Percentiles rank a stretch among this genome's conserved stretches.
Evolutionary conservation across 2,329 filamentous ascomycete species (phyloP).

Genomic region (Teratosphaeria zuluensis): DNA sequence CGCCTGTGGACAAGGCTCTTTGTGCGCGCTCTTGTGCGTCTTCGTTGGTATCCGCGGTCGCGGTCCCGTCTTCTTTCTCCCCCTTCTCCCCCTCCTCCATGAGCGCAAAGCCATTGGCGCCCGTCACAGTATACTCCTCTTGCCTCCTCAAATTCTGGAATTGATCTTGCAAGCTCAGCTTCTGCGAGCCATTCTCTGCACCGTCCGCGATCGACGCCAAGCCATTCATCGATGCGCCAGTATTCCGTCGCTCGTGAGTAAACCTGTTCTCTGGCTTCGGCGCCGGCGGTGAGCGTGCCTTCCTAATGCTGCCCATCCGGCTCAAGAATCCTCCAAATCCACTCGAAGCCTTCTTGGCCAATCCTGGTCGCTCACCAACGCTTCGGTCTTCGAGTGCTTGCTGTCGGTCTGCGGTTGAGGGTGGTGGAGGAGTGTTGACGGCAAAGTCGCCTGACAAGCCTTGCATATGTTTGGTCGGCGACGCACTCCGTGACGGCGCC

Average conservation of each 20-base stretch:
- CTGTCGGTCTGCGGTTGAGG: constrained; percentile 24
- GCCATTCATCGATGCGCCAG: constrained; percentile 12
- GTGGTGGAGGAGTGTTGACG: constrained; percentile 43
- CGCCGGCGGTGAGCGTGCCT: constrained; percentile 43
- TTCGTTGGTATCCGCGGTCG: constrained; percentile 8
- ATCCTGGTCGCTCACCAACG: constrained; percentile 10
- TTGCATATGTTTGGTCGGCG: constrained; percentile 36
- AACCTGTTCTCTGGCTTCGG: constrained; percentile 13
- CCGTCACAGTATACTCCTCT: constrained; percentile 30
- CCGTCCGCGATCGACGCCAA: constrained; percentile 16
- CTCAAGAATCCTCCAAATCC: constrained; percentile 76
- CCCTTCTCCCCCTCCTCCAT: constrained; percentile 7
- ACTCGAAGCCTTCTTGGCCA: constrained; percentile 65
- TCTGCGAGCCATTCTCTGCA: constrained; percentile 19
- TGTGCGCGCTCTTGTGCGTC: constrained; percentile 20
- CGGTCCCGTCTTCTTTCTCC: constrained; percentile 26
- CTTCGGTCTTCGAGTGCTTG: constrained; percentile 14
- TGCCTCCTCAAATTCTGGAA: constrained; percentile 37
- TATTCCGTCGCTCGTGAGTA: constrained; percentile 14
- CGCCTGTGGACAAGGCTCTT: constrained; percentile 1
- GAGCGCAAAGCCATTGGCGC: constrained; percentile 8
- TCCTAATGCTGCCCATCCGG: constrained; percentile 47
- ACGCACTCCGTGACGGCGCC: neutral
- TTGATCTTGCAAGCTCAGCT: constrained; percentile 36
- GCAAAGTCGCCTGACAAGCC: constrained; percentile 65